Conservation (phyloP, 2,329 filamentous ascomycete genomes). For the Chaetothyriales sp. region DNA sequence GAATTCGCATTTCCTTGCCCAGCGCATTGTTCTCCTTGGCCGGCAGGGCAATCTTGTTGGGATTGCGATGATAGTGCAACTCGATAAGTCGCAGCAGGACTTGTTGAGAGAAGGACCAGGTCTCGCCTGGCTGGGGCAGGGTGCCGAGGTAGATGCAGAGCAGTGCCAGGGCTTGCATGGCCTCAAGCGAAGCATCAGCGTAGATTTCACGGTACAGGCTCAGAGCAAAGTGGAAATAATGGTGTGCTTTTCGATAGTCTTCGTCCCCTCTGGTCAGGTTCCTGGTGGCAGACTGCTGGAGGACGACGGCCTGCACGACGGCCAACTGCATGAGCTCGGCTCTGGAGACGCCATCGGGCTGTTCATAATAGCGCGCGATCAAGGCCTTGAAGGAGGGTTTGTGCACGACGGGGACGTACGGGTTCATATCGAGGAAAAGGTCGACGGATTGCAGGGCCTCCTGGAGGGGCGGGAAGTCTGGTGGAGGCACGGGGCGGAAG, state of each 20-base stretch:
- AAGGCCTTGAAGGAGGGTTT: slow-evolving; percentile 57
- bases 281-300: slow-evolving; percentile 61
- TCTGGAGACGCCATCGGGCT: slow-evolving; percentile 45
- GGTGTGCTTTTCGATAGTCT: slow-evolving; percentile 50
- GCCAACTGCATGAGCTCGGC: slow-evolving; percentile 59
- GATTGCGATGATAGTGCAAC: slow-evolving; percentile 60
- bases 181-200: slow-evolving; percentile 46
- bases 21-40: slow-evolving; percentile 37
- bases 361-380: slow-evolving; percentile 60
- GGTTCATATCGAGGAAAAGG: slow-evolving; percentile 63
- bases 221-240: slow-evolving; percentile 64
- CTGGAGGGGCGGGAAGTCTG: slow-evolving; percentile 49
- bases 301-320: slow-evolving; percentile 66
- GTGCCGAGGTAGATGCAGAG: slow-evolving; percentile 59
- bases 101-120: slow-evolving; percentile 52
- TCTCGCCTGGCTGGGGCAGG: slow-evolving; percentile 66
- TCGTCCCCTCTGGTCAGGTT: slow-evolving; percentile 46
- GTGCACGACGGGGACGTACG: slow-evolving; percentile 65
- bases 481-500: slow-evolving; percentile 39
- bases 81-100: slow-evolving; percentile 59
- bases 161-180: slow-evolving; percentile 60
- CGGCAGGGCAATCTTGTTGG: slow-evolving; percentile 41
- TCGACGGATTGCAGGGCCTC: slow-evolving; percentile 56
- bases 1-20: slow-evolving; percentile 62
- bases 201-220: slow-evolving; percentile 54